A percentile compares a stretch with the other conserved stretches of the same genome.
Conservation (phyloP, 441 rosid genomes). For the Gossypium schwendimanii region DNA sequence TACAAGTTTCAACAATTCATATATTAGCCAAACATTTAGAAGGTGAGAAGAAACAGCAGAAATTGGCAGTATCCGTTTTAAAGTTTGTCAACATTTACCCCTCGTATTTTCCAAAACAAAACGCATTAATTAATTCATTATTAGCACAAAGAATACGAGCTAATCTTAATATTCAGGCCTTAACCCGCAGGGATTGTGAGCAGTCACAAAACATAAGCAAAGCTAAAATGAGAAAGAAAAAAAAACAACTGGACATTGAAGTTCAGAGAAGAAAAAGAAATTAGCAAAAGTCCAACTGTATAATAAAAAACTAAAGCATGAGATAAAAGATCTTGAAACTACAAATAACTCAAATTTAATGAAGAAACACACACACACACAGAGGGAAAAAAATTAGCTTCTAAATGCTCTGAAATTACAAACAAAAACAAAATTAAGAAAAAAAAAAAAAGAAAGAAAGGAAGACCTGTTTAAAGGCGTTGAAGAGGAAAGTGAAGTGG, state of each 20-base stretch:
- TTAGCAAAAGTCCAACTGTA: not conserved
- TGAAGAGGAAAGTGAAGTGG: constrained; percentile 38
- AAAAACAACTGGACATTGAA: not conserved
- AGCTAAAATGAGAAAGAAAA: not conserved
- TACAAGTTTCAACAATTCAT: not conserved
- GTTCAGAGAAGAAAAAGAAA: not conserved
- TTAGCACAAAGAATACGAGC: not conserved
- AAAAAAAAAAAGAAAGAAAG: not conserved
- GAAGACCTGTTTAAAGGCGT: constrained; percentile 40
- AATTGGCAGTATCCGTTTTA: not conserved
- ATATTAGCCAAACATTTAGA: not conserved
- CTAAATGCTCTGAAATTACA: not conserved
- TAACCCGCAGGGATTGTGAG: not conserved
- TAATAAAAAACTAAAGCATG: not conserved
- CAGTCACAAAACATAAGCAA: not conserved
- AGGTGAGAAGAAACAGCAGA: not conserved
- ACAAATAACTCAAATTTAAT: not conserved
- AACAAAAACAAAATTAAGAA: not conserved
- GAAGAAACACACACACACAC: too few relatives aligned
- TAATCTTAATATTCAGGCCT: not conserved
- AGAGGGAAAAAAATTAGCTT: not conserved
- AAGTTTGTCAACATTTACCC: not conserved
- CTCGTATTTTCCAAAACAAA: not conserved
- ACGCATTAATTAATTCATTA: not conserved
- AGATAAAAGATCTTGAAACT: constrained; percentile 9